These are phyloP conservation scores for Caryopteris hybrid DNA, from an alignment of 305 asterid species.

Conservation along the genomic window DNA sequence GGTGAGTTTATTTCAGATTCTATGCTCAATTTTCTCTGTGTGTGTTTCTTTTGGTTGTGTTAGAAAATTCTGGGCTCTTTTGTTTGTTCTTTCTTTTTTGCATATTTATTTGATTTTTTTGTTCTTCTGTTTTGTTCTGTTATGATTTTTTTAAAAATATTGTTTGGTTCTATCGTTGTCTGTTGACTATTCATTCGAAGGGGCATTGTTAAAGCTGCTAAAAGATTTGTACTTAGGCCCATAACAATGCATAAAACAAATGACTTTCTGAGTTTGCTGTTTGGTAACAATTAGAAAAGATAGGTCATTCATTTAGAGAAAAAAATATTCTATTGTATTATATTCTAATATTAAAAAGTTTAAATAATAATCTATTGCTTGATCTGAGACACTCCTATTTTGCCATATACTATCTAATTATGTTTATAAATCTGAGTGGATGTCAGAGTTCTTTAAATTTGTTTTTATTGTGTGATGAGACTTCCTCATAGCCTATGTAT, in stretches of 20 bases:
- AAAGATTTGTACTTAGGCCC: neutral
- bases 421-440: neutral
- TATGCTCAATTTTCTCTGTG: neutral
- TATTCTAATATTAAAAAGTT: too few species aligned
- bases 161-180: neutral
- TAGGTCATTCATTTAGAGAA: neutral
- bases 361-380: neutral
- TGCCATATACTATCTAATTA: neutral
- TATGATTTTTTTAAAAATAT: neutral
- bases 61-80: neutral
- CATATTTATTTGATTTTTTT: neutral
- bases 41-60: neutral
- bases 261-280: neutral
- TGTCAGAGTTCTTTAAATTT: neutral
- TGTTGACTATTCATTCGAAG: neutral
- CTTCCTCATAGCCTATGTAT: neutral
- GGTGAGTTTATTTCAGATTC: slow-evolving; percentile 10
- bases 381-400: neutral
- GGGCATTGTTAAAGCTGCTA: neutral
- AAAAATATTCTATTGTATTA: neutral
- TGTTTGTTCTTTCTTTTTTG: neutral
- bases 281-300: neutral
- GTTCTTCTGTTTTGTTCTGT: neutral
- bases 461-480: neutral
- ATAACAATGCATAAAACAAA: too few species aligned